Evolutionary conservation across 1,284 basidiomycete species (phyloP).

Genomic region (Ceratobasidium sp.): DNA sequence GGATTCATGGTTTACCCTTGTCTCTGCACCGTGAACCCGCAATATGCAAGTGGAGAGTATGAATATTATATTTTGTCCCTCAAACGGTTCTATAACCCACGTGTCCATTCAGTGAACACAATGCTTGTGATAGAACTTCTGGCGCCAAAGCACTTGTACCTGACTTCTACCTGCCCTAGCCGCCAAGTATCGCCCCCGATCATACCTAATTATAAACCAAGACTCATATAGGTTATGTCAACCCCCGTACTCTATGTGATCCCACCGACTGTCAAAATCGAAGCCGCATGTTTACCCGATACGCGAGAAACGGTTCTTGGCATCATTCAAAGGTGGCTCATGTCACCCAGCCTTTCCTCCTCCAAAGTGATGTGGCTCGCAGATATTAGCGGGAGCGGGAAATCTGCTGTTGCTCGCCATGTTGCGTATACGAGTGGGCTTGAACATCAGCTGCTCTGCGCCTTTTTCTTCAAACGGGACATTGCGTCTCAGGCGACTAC

Average conservation of each 20-base stretch:
- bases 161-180: too few species aligned
- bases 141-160: too few species aligned
- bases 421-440: neutral
- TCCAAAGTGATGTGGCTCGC: constrained; percentile 20
- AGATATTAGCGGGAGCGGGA: constrained; percentile 30
- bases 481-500: constrained; percentile 5
- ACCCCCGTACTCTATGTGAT: neutral
- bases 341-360: neutral
- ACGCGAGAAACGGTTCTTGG: neutral
- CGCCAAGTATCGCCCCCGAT: too few species aligned
- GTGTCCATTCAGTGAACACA: too few species aligned
- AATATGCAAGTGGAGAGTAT: too few species aligned
- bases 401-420: constrained; percentile 24
- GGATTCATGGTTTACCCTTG: too few species aligned
- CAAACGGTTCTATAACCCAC: too few species aligned
- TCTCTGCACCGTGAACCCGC: too few species aligned
- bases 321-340: neutral
- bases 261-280: neutral
- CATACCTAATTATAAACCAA: too few species aligned
- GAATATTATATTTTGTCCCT: too few species aligned
- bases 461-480: constrained; percentile 28
- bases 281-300: constrained; percentile 5
- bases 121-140: too few species aligned
- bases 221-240: too few species aligned
- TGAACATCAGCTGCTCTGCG: neutral